Evolutionary conservation across 352 stramenopile genomes (phyloP), one percentile per base, ranked within the genome.

Genomic region (Thraustochytrium striatum): DNA sequence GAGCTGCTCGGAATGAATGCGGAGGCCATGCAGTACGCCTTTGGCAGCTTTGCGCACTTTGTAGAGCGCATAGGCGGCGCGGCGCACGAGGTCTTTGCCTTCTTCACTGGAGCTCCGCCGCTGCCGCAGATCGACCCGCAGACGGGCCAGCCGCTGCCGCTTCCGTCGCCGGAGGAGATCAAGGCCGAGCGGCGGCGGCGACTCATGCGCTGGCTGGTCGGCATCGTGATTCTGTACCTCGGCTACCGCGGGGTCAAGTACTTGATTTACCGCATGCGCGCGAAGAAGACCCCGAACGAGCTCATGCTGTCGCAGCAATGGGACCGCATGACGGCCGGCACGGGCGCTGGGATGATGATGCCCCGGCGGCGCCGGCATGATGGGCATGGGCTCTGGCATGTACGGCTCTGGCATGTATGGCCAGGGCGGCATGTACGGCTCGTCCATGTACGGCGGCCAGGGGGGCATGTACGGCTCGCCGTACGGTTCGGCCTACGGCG

Each of bases 1-100:
- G 72, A 82, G 72, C 36, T 82, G 38, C 44, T 82, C 3, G 72
- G 72, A 25, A 82, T 82, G 72, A 82, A 82, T 30, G 69, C 72
- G 16, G 72, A 82, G 32, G 72, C 72, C 38, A 44, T 82, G 0
- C 59, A 73, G 65, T 62, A 82, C 39, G 44, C 69, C 25, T 82
- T 82, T 82, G 72, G 72, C 13, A 38, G 39, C 25, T 79, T 82
- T 33, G 69, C 47, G 36, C 36, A 61, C 62, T 82, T 82, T 62
- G 36, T 62, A 2, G 72, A 82, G 65, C 44, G 65, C 21, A 75
- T 75, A 0, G 65, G 65, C 35, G 65, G 65, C 50, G 65, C 65
- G 19, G 65, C 65, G 11, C 41, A 75, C 65, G 65, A 75, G 41
- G 52, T 75, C 0, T n/a, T 75, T 8, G 44, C 41, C 65, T 75